Conservation (phyloP, 371 early-diverging fungal species). For the Sporodiniella umbellata region DNA sequence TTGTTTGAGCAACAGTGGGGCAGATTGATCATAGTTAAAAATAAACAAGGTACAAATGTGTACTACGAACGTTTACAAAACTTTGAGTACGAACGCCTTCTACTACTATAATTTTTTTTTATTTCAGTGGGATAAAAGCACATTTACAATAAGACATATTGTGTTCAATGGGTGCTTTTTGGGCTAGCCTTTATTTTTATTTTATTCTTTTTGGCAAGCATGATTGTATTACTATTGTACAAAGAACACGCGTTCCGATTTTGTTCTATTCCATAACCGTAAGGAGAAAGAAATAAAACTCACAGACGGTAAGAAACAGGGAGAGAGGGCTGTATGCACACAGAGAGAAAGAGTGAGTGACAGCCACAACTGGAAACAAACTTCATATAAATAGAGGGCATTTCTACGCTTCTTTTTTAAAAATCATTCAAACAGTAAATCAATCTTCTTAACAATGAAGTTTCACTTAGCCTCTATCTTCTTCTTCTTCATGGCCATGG, state of each 20-base stretch:
- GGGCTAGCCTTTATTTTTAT: too few species aligned
- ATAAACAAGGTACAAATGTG: too few species aligned
- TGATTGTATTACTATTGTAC: constrained; percentile 1
- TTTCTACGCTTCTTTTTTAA: not conserved
- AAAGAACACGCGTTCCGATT: not conserved
- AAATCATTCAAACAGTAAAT: not conserved
- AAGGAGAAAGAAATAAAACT: not conserved
- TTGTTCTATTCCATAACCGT: not conserved
- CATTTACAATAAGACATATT: too few species aligned
- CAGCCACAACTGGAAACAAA: not conserved
- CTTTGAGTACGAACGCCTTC: too few species aligned
- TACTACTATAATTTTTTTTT: too few species aligned
- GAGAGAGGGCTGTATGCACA: too few species aligned
- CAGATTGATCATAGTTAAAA: too few species aligned
- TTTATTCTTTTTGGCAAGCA: not conserved
- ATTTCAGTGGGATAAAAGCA: too few species aligned
- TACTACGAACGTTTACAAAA: too few species aligned
- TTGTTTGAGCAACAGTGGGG: too few species aligned
- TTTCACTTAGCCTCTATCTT: not conserved
- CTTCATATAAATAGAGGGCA: not conserved
- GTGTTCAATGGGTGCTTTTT: too few species aligned
- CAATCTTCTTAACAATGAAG: not conserved
- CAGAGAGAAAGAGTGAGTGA: not conserved
- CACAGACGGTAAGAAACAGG: too few species aligned
- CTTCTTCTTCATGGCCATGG: not conserved